Conservation (phyloP, 768 basidiomycete genomes). For the Termitomyces sp. region DNA sequence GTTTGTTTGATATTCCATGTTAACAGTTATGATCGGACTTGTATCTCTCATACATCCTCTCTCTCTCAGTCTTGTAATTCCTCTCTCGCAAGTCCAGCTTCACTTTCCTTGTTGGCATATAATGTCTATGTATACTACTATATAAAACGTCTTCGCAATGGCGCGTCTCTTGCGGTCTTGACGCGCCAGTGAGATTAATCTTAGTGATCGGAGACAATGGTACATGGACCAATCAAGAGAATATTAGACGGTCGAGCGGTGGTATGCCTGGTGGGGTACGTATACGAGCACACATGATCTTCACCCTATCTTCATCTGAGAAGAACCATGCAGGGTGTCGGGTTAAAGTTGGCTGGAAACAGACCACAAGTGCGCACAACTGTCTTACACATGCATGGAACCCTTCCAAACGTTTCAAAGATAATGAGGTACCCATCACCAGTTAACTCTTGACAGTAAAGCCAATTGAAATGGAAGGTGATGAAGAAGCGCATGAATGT, state of each 20-base stretch:
- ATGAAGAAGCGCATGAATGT: constrained; percentile 11
- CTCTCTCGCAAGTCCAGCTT: background rate
- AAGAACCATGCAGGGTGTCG: background rate
- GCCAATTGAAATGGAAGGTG: constrained; percentile 26
- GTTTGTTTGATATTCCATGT: constrained; percentile 5
- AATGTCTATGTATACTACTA: constrained; percentile 11
- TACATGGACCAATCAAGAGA: background rate
- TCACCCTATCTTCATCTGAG: constrained; percentile 21
- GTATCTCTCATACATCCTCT: constrained; percentile 13
- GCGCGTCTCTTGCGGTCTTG: background rate
- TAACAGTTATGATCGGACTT: constrained; percentile 19
- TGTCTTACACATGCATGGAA: constrained; percentile 30
- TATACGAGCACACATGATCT: constrained; percentile 29
- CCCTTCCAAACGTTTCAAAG: constrained; percentile 11
- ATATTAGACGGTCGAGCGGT: constrained; percentile 26
- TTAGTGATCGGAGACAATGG: constrained; percentile 20
- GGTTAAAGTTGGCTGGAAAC: background rate
- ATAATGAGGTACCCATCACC: background rate
- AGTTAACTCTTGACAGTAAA: background rate
- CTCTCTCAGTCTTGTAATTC: constrained; percentile 6
- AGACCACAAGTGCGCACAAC: constrained; percentile 17
- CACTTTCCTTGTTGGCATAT: constrained; percentile 10
- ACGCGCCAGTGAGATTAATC: background rate
- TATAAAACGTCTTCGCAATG: constrained; percentile 3
- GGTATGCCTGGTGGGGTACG: too few species aligned